phyloP scores from a whole-genome alignment of 805 yeast species.

The Saccharomycopsis fodiens region DNA sequence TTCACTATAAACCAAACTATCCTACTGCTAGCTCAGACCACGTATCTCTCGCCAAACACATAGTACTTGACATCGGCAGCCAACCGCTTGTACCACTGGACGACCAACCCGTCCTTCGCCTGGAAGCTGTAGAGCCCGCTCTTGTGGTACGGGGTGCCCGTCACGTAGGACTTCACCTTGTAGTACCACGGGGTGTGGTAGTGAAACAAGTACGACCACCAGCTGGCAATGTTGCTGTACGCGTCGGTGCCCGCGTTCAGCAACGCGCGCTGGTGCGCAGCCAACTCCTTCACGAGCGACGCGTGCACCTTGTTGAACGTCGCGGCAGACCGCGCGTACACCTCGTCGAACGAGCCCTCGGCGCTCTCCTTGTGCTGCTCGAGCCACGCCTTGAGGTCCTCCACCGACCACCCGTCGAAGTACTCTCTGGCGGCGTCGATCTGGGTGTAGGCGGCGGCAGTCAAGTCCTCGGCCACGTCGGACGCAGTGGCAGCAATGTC shows the following conservation, averaged over 20 bases:
- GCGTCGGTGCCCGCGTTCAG: not conserved
- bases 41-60: slow-evolving; percentile 3
- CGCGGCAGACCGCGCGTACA: slow-evolving; percentile 8
- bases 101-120: not conserved
- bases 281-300: not conserved
- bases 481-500: not conserved
- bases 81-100: slow-evolving; percentile 7
- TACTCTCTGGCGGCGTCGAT: not conserved
- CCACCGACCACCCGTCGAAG: slow-evolving; percentile 5
- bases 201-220: not conserved
- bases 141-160: not conserved
- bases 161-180: not conserved
- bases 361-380: not conserved
- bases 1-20: no score
- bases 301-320: not conserved
- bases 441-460: not conserved
- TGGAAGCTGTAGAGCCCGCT: not conserved
- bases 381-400: slow-evolving; percentile 6
- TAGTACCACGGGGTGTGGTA: not conserved
- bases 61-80: slow-evolving; percentile 3
- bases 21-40: slow-evolving; percentile 2
- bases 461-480: not conserved
- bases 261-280: not conserved
- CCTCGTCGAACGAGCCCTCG: slow-evolving; percentile 26
- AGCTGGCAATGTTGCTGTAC: not conserved